Evolutionary conservation across 139 green algal species (phyloP), one percentile per base, ranked within the genome.

Genomic region (Coccomyxa sp.): DNA sequence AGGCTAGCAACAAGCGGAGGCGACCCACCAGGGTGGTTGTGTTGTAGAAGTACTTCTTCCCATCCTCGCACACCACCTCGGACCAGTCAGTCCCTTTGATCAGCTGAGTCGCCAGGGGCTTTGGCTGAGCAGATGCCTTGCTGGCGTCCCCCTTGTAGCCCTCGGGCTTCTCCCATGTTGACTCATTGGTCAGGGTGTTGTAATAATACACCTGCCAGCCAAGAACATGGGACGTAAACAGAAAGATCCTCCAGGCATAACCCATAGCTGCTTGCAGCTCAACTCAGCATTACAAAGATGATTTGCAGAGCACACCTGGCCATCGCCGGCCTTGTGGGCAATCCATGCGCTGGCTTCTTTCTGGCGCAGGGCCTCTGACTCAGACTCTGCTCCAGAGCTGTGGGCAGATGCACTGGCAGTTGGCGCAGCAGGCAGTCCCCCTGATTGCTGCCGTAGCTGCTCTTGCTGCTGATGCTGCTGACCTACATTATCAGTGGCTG

Each of bases 11-110:
- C 38, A 51, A 51, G 38, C 3, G 38, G 38, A 51, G 38, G 38
- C 3, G 63, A 21, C 63, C 10, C 27, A 80, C 84, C 84, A 86
- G 30, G 10, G 67, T 87, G 0, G 82, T 76, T 0, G 82, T 59
- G 77, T 95, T 91, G 90, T 94, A 94, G 82, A 92, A 98, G 75
- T 98, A 98, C 17, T 88, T 89, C 32, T 91, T 85, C 16, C 91
- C 92, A 58, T 96, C 91, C 16, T 91, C 80, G 83, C 91, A 97
- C 77, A 82, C 90, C 77, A 98, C 95, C 85, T 97, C 90, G 45
- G 86, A 87, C 95, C 95, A 98, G 3, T 89, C 83, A 0, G 92
- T 97, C 66, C 89, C 91, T 11, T 80, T 58, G 23, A 97, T 86
- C 1, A 60, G 82, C 38, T 82, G 71, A 16, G 83, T 81, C 9